Base-by-base conservation (phyloP, 1,284 basidiomycete species). In the Xanthoconium separans region DNA sequence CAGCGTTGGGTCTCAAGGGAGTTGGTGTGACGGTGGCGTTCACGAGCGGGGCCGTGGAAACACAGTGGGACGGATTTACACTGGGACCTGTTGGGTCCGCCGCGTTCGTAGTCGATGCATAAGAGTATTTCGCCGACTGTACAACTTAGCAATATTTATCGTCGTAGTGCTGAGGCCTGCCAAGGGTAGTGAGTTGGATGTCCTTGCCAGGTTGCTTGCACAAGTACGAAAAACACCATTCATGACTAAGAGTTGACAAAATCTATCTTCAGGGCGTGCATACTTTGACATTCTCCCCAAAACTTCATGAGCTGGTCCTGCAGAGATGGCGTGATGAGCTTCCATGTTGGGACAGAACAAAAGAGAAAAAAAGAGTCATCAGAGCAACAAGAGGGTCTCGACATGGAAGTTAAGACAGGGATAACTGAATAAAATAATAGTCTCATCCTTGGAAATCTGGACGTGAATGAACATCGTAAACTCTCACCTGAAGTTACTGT, bases 341-440 rank as follows among this genome's bases (percentile, higher is more conserved):
- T 3, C 8, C 3, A 5, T 1, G 9, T 16, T 8, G 13, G 11
- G 16, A 22, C 1, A 37, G 41, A 36, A 8, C n/a, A 36, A 39
- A 33, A 2, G 41, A 47, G 60, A 24, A 13, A 8, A 13, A 13
- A 65, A 56, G 64, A 48, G 58, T 5, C 3, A 22, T 71, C 74
- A 76, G 73, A 75, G 66, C 6, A 10, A 30, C 70, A 60, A 46
- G 59, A 74, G 65, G 69, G 37, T 78, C 72, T 86, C 83, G 84
- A 85, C 82, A 84, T 63, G 60, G 63, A 66, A 64, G 77, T 82
- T 82, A 80, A 82, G 80, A 82, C 80, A 83, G 80, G 81, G 76
- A 83, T 82, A 81, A 82, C 80, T 80, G 74, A 75, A 74, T 64
- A 60, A 58, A 63, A n/a, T 10, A 63, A 56, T 46, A 55, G 57